phyloP scores from a whole-genome alignment of 768 basidiomycete genomes.

The Clavulina sp. region DNA sequence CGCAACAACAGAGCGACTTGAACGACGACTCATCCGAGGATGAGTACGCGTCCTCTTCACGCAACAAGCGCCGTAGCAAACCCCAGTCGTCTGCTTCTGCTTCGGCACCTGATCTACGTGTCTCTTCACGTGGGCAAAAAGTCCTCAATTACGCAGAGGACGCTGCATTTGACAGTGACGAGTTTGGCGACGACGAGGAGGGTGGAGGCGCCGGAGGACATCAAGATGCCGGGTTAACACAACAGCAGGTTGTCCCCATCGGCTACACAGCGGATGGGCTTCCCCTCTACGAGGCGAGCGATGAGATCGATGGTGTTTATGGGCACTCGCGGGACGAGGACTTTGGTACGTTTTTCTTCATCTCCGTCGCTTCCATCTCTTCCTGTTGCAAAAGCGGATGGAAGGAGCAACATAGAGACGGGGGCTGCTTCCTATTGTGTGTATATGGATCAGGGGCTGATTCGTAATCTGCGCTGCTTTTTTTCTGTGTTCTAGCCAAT shows the following conservation, averaged over 20 bases:
- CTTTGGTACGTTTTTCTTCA: conserved; percentile 20
- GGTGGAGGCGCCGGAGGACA: conserved; percentile 33
- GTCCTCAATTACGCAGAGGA: conserved; percentile 63
- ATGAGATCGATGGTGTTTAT: conserved; percentile 83
- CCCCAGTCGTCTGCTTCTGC: conserved; percentile 1
- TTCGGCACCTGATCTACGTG: conserved; percentile 39
- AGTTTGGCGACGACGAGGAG: conserved; percentile 33
- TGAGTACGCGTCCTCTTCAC: conserved; percentile 67
- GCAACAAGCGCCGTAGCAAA: conserved; percentile 28
- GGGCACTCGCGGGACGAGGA: conserved; percentile 77
- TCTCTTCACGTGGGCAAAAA: conserved; percentile 57
- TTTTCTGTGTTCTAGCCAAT: conserved; percentile 21
- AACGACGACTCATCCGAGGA: conserved; percentile 40
- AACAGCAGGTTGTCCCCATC: background rate
- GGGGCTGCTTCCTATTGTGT: too few species aligned
- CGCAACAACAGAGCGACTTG: too few species aligned
- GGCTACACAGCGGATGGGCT: too few species aligned
- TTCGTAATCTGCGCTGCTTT: background rate
- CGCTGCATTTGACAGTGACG: conserved; percentile 55
- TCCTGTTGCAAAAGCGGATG: too few species aligned
- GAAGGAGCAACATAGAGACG: too few species aligned
- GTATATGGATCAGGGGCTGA: too few species aligned
- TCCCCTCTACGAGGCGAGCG: conserved; percentile 27
- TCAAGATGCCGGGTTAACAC: conserved; percentile 23
- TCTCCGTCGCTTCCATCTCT: background rate